Percentiles rank a stretch among this genome's conserved stretches.
These are phyloP conservation scores for Manihot esculenta DNA, from an alignment of 441 rosid species.

Conservation along the genomic window DNA sequence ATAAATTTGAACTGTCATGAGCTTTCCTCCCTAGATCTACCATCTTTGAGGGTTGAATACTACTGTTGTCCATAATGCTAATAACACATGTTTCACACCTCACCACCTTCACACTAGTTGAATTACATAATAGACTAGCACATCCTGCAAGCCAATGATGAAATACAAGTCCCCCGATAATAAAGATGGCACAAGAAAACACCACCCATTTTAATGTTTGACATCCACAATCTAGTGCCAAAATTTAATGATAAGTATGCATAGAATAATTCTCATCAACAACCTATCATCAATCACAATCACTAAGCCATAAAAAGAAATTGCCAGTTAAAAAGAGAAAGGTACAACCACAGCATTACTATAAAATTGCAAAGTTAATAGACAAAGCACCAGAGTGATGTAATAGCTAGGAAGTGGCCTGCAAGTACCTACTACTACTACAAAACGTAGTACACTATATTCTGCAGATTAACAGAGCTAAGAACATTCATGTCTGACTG, in stretches of 20 bases:
- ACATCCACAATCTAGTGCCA: not conserved
- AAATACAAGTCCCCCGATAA: not conserved
- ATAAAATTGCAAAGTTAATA: not conserved
- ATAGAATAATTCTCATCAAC: not conserved
- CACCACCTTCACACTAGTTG: not conserved
- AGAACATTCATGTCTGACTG: too few relatives aligned
- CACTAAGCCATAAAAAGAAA: not conserved
- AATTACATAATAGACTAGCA: not conserved
- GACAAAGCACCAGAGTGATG: too few relatives aligned
- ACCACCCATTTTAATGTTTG: not conserved
- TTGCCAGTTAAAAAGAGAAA: not conserved
- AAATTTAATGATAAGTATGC: not conserved
- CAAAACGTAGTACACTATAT: not conserved
- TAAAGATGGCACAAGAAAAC: not conserved
- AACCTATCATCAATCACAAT: not conserved
- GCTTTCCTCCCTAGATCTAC: not conserved
- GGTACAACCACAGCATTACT: not conserved
- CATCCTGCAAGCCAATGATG: not conserved
- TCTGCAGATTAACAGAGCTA: too few relatives aligned
- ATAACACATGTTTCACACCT: not conserved
- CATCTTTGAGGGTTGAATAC: not conserved
- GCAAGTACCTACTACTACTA: too few relatives aligned
- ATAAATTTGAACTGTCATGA: not conserved
- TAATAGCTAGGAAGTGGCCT: too few relatives aligned
- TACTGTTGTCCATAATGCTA: not conserved